These are phyloP conservation scores for Bonia amplexicaulis DNA, from an alignment of 176 grass and related monocot genomes.

Conservation along the genomic window DNA sequence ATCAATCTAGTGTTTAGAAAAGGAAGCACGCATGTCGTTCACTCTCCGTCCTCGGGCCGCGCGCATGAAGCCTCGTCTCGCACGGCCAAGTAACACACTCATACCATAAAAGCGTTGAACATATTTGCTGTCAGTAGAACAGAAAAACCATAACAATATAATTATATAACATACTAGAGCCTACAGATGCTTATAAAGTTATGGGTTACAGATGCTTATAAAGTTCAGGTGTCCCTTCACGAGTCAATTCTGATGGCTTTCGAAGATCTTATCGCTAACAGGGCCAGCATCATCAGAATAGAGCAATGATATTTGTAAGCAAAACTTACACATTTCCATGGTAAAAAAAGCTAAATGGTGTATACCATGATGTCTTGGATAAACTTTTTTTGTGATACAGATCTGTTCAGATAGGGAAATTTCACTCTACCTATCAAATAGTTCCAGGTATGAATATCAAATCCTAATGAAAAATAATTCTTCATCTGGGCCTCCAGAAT, in stretches of 20 bases:
- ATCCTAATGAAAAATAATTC: neutral
- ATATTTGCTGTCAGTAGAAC: neutral
- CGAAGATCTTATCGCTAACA: conserved; percentile 17
- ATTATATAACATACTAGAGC: neutral
- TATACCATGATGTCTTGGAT: neutral
- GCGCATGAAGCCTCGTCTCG: no score
- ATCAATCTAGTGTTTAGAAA: no score
- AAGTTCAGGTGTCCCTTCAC: neutral
- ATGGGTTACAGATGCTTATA: neutral
- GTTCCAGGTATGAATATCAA: neutral
- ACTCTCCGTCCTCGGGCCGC: no score
- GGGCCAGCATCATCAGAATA: neutral
- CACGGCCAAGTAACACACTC: neutral
- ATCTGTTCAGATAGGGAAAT: neutral
- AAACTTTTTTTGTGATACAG: neutral
- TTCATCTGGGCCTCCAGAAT: neutral
- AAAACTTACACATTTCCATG: neutral
- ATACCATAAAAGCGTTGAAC: neutral
- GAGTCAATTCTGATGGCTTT: neutral
- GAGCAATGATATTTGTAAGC: neutral
- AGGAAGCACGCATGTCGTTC: no score
- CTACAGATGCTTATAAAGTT: neutral
- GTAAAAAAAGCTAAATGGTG: neutral
- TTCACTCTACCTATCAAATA: neutral
- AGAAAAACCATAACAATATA: neutral